These are phyloP conservation scores for Suillus weaverae DNA, from an alignment of 768 basidiomycete genomes.

Conservation along the genomic window DNA sequence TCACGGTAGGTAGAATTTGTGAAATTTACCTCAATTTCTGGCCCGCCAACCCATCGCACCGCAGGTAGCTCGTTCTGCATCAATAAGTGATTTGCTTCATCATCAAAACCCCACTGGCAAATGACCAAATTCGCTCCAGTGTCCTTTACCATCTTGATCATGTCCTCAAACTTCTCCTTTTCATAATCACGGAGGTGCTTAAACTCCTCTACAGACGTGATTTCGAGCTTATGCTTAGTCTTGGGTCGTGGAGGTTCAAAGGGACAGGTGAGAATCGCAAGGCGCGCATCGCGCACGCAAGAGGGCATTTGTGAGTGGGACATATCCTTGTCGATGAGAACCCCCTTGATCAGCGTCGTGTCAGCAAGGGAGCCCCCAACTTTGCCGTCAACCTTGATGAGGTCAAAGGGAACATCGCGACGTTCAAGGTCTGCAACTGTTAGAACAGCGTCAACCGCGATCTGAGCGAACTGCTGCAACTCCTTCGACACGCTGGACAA, in stretches of 20 bases:
- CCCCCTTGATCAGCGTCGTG: slow-evolving; percentile 92
- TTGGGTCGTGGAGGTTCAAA: slow-evolving; percentile 99
- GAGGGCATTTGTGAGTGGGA: slow-evolving; percentile 98
- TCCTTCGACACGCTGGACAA: slow-evolving; percentile 89
- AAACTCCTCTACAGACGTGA: slow-evolving; percentile 95
- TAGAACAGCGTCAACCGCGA: slow-evolving; percentile 96
- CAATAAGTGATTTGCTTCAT: slow-evolving; percentile 96
- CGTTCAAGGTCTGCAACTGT: slow-evolving; percentile 94
- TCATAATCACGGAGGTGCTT: slow-evolving; percentile 94
- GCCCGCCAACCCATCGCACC: slow-evolving; percentile 98
- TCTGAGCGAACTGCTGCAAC: slow-evolving; percentile 91
- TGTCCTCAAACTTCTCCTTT: slow-evolving; percentile 92
- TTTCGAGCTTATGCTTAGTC: slow-evolving; percentile 98
- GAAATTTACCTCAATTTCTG: slow-evolving; percentile 87
- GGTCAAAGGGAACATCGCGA: slow-evolving; percentile 93
- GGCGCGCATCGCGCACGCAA: slow-evolving; percentile 79
- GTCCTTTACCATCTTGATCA: slow-evolving; percentile 96
- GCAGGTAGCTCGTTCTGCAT: slow-evolving; percentile 98
- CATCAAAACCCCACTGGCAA: slow-evolving; percentile 99
- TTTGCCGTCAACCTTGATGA: slow-evolving; percentile 99
- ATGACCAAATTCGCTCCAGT: slow-evolving; percentile 98
- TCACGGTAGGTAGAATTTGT: background rate
- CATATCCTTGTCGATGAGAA: slow-evolving; percentile 99
- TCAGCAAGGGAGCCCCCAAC: slow-evolving; percentile 97
- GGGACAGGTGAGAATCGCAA: slow-evolving; percentile 97